Evolutionary conservation across 352 stramenopile species (phyloP), one percentile per base, ranked within the genome.

Genomic region (Globisporangium mamillatum): DNA sequence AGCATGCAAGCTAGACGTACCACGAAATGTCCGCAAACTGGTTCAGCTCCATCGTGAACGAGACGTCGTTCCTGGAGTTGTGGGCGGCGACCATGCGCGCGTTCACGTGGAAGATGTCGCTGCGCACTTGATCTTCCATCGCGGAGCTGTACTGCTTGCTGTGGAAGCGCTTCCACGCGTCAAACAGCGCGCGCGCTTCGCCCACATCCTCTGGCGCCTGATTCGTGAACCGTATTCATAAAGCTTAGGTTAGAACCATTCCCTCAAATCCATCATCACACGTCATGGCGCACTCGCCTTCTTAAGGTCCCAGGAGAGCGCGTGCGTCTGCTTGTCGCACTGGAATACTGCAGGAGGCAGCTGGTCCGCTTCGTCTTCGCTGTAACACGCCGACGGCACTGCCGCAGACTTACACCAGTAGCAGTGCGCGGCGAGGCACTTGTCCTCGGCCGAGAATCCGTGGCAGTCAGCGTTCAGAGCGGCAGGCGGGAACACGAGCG

Each of bases 301-400:
- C 18, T 58, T 77, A 20, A 93, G 50, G 54, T 71, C 75, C 80
- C 78, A 93, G 0, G 62, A 73, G 20, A 64, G 29, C 8, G 22
- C 20, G 3, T 57, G 14, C 55, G 34, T 18, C 32, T 62, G 66
- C 57, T 90, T 89, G 34, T 85, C 75, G 66, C 86, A 94, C 62
- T 91, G 67, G 64, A 94, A 94, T 10, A 94, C 74, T 9, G 84
- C 81, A n/a, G 84, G 79, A 5, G 86, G 86, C 0, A 94, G 74
- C 63, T 86, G 73, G 2, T 73, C 70, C 25, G 87, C 84, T 66
- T 94, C 87, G 18, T 89, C 75, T 20, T 76, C 57, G 25, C 76
- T 89, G 79, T 93, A 93, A 71, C 87, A 94, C 44, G 81, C 82
- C 34, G 87, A 93, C n/a, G 80, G 82, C 52, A 94, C 87, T n/a